Base-by-base conservation (phyloP, 2,329 filamentous ascomycete genomes). In the Aspergillus latus region DNA sequence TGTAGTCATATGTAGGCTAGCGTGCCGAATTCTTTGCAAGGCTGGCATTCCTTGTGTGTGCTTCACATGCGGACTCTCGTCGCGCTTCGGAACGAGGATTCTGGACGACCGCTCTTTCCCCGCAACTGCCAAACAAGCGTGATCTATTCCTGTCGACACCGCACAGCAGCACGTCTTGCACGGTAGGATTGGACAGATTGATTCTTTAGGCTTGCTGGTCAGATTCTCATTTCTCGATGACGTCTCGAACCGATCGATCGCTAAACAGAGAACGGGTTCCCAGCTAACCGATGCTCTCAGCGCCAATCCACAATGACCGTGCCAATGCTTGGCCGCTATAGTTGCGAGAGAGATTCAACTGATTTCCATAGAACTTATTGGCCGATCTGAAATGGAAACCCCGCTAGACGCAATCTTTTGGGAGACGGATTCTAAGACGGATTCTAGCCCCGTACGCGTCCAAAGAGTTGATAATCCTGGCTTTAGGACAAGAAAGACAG, bases 301-400 rank as follows among this genome's bases (percentile, higher is more conserved):
- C 45, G 45, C 45, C 52, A 49, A 54, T 47, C 52, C 52, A 49
- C 36, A 28, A 36, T 44, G 45, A 30, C 28, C n/a, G 45, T 45
- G 45, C 52, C 52, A 43, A 36, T 34, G 36, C 49, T 52, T 45
- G 40, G 49, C 39, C 30, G 16, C 28, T 28, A 39, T 40, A 36
- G 39, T 34, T 28, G 39, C 10, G 36, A 39, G 30, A 26, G 15
- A 48, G 37, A 49, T 50, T 40, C 47, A 55, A 45, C 11, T 16
- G 13, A 36, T 37, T n/a, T 30, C 37, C 42, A 30, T 26, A n/a
- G 28, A 13, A 32, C 7, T 46, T 39, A 46, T 49, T 49, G 52
- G 52, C 26, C 34, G 15, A 46, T 46, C 36, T 39, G 26, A 21
- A 10, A 46, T 46, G 15, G 10, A 30, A 15, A n/a, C 28, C 5